Evolutionary conservation across 768 basidiomycete species (phyloP), one percentile per base, ranked within the genome.

Genomic region (Hortiboletus campestris): DNA sequence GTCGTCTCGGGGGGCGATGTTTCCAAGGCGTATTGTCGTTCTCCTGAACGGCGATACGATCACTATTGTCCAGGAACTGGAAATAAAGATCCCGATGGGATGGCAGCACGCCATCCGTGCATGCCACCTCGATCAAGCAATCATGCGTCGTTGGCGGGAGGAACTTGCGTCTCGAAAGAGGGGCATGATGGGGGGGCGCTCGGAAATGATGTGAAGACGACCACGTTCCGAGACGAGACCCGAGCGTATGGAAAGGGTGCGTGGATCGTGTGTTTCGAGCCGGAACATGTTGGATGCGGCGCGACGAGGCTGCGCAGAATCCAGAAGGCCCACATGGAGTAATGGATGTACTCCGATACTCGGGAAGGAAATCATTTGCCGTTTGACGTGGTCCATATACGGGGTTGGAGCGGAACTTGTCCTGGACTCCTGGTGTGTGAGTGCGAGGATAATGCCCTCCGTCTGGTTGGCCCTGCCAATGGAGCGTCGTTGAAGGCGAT

Each of bases 201-300:
- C 65, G 65, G 65, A 66, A 68, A 66, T 66, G 67, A 66, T 31
- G 52, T 40, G 59, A 34, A 50, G 43, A 39, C 28, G 34, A 35
- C n/a, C 60, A 63, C 51, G 56, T 56, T 66, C 12, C 39, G 47
- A 29, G 25, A 25, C 34, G 60, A 58, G 55, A 48, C 28, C 49
- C 47, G 47, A 53, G 55, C 41, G 29, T 28, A 42, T 56, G 57
- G 47, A 51, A 28, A 54, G 41, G 51, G 63, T 55, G 64, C 46
- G 49, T 66, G 56, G 60, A 55, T 52, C 54, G 55, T 53, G 64
- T 54, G 66, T 65, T 62, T 66, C 64, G 66, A 66, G 63, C 57
- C 66, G 64, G 64, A 65, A 53, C 64, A 59, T 67, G 66, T 43
- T 56, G 50, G 55, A 65, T 61, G 65, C 47, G 42, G 64, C 55